Evolutionary conservation across 805 yeast genomes (phyloP).

Genomic region (Ogataea methanolica): DNA sequence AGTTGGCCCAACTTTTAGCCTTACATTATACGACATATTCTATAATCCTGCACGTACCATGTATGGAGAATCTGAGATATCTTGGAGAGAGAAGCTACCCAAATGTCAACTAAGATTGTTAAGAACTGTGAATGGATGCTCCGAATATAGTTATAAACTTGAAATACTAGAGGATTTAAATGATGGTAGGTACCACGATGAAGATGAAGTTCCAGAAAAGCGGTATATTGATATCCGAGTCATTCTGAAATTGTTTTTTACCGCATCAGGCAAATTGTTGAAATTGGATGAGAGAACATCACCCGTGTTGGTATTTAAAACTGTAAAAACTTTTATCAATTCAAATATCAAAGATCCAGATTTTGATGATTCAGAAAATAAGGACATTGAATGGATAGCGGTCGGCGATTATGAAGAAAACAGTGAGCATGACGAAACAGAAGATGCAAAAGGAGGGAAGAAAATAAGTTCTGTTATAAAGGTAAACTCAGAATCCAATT

Average conservation of each 20-base stretch:
- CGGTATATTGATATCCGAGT: constrained; percentile 34
- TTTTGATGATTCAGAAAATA: neutral
- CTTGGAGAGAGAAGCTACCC: constrained; percentile 74
- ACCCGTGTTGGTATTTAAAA: constrained; percentile 65
- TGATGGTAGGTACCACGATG: constrained; percentile 71
- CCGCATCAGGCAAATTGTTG: constrained; percentile 63
- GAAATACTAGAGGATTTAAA: constrained; percentile 53
- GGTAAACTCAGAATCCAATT: constrained; percentile 13
- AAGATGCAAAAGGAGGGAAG: constrained; percentile 22
- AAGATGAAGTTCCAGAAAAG: constrained; percentile 37
- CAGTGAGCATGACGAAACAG: constrained; percentile 24
- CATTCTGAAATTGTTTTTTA: constrained; percentile 55
- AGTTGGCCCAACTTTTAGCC: constrained; percentile 58
- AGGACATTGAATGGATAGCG: constrained; percentile 44
- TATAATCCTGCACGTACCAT: constrained; percentile 43
- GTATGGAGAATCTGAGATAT: constrained; percentile 35
- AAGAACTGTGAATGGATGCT: constrained; percentile 19
- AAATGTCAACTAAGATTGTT: constrained; percentile 43
- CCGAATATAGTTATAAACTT: constrained; percentile 39
- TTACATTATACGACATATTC: constrained; percentile 59
- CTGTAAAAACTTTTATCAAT: constrained; percentile 20
- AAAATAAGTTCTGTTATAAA: constrained; percentile 9
- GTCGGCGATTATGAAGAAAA: constrained; percentile 38
- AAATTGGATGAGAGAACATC: constrained; percentile 55
- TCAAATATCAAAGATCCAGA: constrained; percentile 9